Percentiles rank a stretch among this genome's conserved stretches.
Evolutionary conservation across 345 rosid species (phyloP).

Genomic region (Pseudoturritis turrita): DNA sequence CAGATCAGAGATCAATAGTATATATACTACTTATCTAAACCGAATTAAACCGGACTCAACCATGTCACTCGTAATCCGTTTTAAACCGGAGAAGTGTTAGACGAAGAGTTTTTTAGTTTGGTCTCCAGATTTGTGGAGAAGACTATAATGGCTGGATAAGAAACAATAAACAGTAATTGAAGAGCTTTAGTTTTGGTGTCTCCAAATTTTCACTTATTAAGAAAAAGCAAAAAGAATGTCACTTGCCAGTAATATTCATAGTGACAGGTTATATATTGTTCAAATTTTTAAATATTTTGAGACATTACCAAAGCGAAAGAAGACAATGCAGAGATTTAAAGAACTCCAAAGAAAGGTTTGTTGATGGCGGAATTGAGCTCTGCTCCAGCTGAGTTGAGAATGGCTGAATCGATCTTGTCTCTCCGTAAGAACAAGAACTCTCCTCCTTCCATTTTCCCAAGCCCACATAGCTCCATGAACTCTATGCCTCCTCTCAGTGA

Average conservation of each 20-base stretch:
- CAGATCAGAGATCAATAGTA: background rate
- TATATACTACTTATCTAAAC: background rate
- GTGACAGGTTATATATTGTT: background rate
- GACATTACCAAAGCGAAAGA: background rate
- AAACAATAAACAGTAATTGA: background rate
- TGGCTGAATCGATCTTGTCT: slow-evolving; percentile 65
- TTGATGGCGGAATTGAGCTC: slow-evolving; percentile 95
- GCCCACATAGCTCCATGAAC: slow-evolving; percentile 85
- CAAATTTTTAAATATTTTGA: slow-evolving; percentile 1
- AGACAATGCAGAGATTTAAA: slow-evolving; percentile 28
- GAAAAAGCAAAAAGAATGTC: background rate
- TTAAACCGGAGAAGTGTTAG: background rate
- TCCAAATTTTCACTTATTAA: background rate
- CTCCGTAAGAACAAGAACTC: slow-evolving; percentile 72
- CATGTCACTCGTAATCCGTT: background rate
- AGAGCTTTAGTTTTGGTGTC: background rate
- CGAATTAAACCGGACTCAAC: background rate
- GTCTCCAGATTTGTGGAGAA: background rate
- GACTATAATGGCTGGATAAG: background rate
- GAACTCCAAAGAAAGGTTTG: slow-evolving; percentile 93
- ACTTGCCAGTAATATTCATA: background rate
- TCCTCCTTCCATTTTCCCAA: slow-evolving; percentile 70
- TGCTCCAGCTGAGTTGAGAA: slow-evolving; percentile 83
- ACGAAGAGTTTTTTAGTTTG: no score
- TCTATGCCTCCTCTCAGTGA: slow-evolving; percentile 68